Base-by-base conservation (phyloP, 805 yeast species). In the Spathaspora sp. region DNA sequence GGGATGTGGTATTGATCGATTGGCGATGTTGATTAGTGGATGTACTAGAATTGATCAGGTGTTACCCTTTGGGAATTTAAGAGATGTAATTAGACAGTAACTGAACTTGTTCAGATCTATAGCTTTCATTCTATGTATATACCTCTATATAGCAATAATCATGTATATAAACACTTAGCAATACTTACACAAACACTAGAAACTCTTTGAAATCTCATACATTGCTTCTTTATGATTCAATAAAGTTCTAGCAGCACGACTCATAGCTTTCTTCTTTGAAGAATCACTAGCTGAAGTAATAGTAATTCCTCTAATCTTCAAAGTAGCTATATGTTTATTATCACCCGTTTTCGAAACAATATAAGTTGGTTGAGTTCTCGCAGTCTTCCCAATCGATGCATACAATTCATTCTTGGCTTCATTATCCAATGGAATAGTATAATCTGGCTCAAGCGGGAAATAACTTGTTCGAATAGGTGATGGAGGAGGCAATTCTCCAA, bases 1-100 rank as follows among this genome's bases (percentile, higher is more conserved):
- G 89, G 99, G 99, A 0, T 72, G 96, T 53, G 99, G 99, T 0
- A 77, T 94, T 18, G 99, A 94, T 63, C 69, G 99, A 49, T 67
- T 94, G 38, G 83, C 85, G 49, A 90, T 93, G 97, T 66, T 89
- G 17, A 69, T 93, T 31, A 78, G 87, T 3, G 85, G 81, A 0
- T 68, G 78, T 42, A 71, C 71, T 18, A 73, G 96, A 28, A 91
- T 94, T 16, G 93, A 86, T 49, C 80, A 81, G 11, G 96, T 90
- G 1, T 66, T 90, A 32, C 72, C 86, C 0, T 90, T 90, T 67
- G 97, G 96, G 0, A 80, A 80, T 46, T 60, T 90, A 4, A 79
- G 81, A 35, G 92, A 87, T 65, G 94, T 88, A 17, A 42, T 44
- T 19, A 52, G 42, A 42, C 55, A 47, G 39, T 52, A 29, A 19